Evolutionary conservation across 2,329 filamentous ascomycete genomes (phyloP).

Genomic region (Trichoderma koningii): DNA sequence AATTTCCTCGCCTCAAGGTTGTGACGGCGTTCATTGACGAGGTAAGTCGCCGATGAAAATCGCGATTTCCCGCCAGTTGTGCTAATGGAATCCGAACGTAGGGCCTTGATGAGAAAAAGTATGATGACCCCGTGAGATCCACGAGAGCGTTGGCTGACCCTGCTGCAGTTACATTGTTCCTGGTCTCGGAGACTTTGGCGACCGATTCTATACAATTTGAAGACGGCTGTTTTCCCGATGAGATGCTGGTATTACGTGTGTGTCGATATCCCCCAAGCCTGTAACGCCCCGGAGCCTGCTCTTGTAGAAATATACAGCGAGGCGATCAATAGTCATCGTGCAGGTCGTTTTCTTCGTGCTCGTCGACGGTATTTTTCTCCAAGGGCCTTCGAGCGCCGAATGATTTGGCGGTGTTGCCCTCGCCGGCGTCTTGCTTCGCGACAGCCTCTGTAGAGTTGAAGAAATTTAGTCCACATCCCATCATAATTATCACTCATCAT

Average conservation of each 20-base stretch:
- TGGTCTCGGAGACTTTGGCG: conserved; percentile 91
- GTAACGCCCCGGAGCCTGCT: conserved; percentile 9
- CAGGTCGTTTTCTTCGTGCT: conserved; percentile 55
- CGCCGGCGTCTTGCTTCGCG: conserved; percentile 48
- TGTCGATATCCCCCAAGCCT: conserved; percentile 15
- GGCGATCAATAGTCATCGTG: conserved; percentile 58
- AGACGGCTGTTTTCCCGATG: conserved; percentile 4
- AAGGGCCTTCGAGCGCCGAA: conserved; percentile 32
- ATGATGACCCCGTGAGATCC: conserved; percentile 36
- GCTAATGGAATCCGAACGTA: conserved; percentile 36
- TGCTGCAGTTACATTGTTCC: conserved; percentile 83
- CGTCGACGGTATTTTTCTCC: conserved; percentile 38
- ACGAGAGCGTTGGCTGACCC: conserved; percentile 41
- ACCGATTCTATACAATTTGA: conserved; percentile 90
- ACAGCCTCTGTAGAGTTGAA: conserved; percentile 47
- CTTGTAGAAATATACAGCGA: conserved; percentile 14
- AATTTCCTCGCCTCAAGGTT: conserved; percentile 85
- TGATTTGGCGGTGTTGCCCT: conserved; percentile 34
- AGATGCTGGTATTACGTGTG: conserved; percentile 8
- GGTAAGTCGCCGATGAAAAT: conserved; percentile 41
- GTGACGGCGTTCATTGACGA: conserved; percentile 96
- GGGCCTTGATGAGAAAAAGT: conserved; percentile 98
- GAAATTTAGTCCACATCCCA: conserved; percentile 27
- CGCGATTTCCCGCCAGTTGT: conserved; percentile 5
- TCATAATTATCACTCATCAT: background rate